phyloP scores from a whole-genome alignment of 768 basidiomycete species.

The Tricholoma sp. region DNA sequence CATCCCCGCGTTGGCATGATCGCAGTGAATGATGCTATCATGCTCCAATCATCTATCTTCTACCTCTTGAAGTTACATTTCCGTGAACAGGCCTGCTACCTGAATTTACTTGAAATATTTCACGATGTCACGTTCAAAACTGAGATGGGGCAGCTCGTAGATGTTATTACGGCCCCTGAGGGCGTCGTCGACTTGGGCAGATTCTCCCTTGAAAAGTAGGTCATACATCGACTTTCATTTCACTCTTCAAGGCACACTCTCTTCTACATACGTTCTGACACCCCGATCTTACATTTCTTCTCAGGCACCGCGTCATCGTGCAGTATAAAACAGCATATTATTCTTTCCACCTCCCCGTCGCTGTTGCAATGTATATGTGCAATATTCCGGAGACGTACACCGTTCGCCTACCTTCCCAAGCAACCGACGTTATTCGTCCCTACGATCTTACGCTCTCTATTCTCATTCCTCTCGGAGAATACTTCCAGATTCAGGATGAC shows the following conservation, averaged over 20 bases:
- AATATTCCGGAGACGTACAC: constrained; percentile 51
- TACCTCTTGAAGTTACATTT: constrained; percentile 85
- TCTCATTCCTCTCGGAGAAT: constrained; percentile 90
- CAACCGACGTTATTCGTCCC: constrained; percentile 34
- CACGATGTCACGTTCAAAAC: constrained; percentile 89
- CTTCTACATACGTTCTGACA: background rate
- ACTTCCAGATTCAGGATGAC: constrained; percentile 99
- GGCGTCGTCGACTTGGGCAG: constrained; percentile 79
- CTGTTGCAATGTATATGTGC: constrained; percentile 83
- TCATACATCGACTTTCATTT: constrained; percentile 1
- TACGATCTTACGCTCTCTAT: constrained; percentile 77
- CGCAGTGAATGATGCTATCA: constrained; percentile 94
- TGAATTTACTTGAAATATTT: constrained; percentile 87
- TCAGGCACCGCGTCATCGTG: constrained; percentile 86
- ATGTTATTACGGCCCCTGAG: constrained; percentile 93
- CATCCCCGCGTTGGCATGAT: constrained; percentile 63
- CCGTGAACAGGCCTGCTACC: constrained; percentile 74
- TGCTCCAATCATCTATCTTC: constrained; percentile 95
- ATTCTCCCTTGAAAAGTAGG: constrained; percentile 82
- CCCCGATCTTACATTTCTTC: background rate
- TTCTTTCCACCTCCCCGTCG: constrained; percentile 98
- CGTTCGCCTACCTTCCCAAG: constrained; percentile 15
- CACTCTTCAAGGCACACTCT: too few species aligned
- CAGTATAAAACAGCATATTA: constrained; percentile 98
- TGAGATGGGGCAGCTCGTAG: constrained; percentile 94